Evolutionary conservation across 805 yeast species (phyloP).

Genomic region (Cyberlindnera bimundalis): DNA sequence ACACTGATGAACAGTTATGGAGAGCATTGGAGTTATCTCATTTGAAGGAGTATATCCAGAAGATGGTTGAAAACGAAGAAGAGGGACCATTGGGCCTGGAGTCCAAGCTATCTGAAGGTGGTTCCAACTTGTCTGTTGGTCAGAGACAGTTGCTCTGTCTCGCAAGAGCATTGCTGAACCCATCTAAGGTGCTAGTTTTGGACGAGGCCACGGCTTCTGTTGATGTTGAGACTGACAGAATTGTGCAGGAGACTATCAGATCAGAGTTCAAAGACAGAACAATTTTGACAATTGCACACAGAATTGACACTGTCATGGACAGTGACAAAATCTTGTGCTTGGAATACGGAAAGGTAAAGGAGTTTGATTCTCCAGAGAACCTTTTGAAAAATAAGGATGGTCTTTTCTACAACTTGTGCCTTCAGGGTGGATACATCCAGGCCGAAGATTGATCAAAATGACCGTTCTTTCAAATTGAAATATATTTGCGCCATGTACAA

Average conservation of each 20-base stretch:
- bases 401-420: conserved; percentile 63
- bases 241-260: conserved; percentile 76
- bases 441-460: background rate
- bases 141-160: conserved; percentile 79
- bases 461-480: background rate
- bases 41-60: conserved; percentile 60
- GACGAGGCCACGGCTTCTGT: conserved; percentile 92
- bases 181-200: conserved; percentile 59
- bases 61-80: conserved; percentile 49
- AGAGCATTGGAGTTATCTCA: conserved; percentile 74
- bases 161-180: conserved; percentile 70
- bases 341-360: conserved; percentile 72
- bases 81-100: conserved; percentile 49
- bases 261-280: conserved; percentile 72
- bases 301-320: conserved; percentile 79
- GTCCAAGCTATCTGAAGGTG: conserved; percentile 59
- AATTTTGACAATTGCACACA: conserved; percentile 79
- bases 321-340: conserved; percentile 73
- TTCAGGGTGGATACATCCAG: conserved; percentile 41
- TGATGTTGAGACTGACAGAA: conserved; percentile 78
- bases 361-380: conserved; percentile 67
- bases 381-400: conserved; percentile 65
- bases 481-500: no score
- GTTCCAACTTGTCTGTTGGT: conserved; percentile 69
- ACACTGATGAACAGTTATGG: conserved; percentile 77